Evolutionary conservation across 1,284 basidiomycete species (phyloP), one percentile per base, ranked within the genome.

Genomic region (Cutaneotrichosporon sp.): DNA sequence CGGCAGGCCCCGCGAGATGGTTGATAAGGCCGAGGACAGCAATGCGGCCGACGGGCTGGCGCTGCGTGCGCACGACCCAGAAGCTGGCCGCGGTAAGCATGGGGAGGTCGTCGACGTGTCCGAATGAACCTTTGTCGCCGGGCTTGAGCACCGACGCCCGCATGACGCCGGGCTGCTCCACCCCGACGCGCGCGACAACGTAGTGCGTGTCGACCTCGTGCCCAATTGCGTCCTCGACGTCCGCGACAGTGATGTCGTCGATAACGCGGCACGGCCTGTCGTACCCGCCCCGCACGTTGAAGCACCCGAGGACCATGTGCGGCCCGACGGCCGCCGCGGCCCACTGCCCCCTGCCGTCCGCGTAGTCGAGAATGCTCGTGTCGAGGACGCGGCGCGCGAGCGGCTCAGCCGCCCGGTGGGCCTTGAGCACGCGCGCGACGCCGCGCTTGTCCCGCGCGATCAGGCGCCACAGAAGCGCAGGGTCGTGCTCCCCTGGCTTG

Each of bases 21-120:
- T 73, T 68, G 31, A 69, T 36, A 57, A 70, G 64, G 14, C 73
- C 73, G 13, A 74, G 49, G 5, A 70, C 56, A 5, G 69, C 70
- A 3, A 70, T 27, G 14, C 3, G 14, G 10, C 49, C 38, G 8
- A 33, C 49, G 5, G 22, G 33, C 25, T 45, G 36, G n/a, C 16
- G 47, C 24, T 29, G 13, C 6, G 42, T n/a, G 9, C 20, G 56
- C 14, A 38, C 25, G 8, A 58, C n/a, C 56, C 56, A 58, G 38
- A 51, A 58, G 8, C 25, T 33, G 14, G 56, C 49, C 13, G 36
- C 34, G 11, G 49, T 25, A 18, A 55, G 38, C 25, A 43, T 27
- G 10, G 56, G 36, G 9, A 55, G 25, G 4, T 33, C 49, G 25
- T 52, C 34, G 36, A 58, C 24, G 24, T 11, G 47, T 6, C 36